Conservation (phyloP, 1,284 basidiomycete species). For the Neolentinus lepideus region DNA sequence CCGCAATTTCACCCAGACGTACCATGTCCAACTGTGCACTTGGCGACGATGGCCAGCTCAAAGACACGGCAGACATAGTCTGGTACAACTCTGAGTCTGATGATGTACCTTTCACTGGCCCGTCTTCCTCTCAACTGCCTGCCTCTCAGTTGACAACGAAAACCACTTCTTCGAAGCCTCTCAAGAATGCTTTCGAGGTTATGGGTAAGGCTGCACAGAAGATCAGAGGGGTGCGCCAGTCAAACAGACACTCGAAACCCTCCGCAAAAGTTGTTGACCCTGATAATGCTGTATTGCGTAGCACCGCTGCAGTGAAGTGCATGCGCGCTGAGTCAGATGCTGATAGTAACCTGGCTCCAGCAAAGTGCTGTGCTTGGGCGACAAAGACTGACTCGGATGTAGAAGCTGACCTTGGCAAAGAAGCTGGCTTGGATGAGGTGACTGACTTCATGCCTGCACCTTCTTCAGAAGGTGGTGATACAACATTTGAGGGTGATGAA, state of each 20-base stretch:
- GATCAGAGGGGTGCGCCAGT: neutral
- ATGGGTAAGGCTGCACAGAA: neutral
- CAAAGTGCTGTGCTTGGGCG: neutral
- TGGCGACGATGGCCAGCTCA: neutral
- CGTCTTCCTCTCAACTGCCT: neutral
- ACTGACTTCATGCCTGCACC: no score
- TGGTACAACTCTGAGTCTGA: neutral
- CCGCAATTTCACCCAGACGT: no score
- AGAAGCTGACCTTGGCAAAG: neutral
- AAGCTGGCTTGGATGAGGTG: neutral
- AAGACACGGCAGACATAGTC: neutral
- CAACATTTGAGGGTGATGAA: neutral
- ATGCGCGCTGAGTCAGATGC: neutral
- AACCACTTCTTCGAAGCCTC: neutral
- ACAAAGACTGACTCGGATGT: neutral
- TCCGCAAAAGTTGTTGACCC: neutral
- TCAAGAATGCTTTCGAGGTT: neutral
- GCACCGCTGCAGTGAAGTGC: neutral
- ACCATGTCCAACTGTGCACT: neutral
- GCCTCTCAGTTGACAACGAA: neutral
- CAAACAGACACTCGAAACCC: neutral
- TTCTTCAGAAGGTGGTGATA: no score
- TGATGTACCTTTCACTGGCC: neutral
- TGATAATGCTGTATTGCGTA: neutral
- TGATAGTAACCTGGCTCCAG: neutral